Percentiles rank a stretch among this genome's conserved stretches.
Conservation (phyloP, 164 flowering plant genomes). For the Macadamia integrifolia region DNA sequence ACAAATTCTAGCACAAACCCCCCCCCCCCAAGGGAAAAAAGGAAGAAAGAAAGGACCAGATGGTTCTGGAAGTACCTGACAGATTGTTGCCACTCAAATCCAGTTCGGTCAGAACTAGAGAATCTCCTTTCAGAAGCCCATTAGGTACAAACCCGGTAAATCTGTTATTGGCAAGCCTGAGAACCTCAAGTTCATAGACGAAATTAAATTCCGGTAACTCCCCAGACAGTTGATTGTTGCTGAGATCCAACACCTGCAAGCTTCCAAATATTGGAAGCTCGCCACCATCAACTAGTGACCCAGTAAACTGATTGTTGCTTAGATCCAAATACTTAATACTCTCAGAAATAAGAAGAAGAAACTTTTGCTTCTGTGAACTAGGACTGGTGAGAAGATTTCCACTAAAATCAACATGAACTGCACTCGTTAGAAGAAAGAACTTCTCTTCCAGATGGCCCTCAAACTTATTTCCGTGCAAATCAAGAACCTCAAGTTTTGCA, state of each 20-base stretch:
- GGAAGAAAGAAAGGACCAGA: no score
- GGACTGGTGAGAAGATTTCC: constrained; percentile 56
- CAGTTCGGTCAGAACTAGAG: constrained; percentile 61
- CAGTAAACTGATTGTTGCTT: constrained; percentile 31
- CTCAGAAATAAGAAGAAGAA: constrained; percentile 56
- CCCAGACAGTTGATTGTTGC: constrained; percentile 84
- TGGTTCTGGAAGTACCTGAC: constrained; percentile 50
- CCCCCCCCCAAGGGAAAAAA: no score
- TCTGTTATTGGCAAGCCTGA: constrained; percentile 69
- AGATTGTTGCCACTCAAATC: constrained; percentile 95
- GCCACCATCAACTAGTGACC: constrained; percentile 39
- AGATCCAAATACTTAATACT: constrained; percentile 68
- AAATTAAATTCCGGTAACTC: constrained; percentile 85
- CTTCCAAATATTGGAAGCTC: constrained; percentile 37
- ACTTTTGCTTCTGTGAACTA: constrained; percentile 34
- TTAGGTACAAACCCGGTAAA: constrained; percentile 79
- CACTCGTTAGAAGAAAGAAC: constrained; percentile 57
- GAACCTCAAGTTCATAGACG: constrained; percentile 75
- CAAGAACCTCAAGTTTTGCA: constrained; percentile 55
- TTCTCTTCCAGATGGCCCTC: constrained; percentile 60
- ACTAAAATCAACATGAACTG: constrained; percentile 77
- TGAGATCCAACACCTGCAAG: constrained; percentile 77
- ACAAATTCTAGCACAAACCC: neutral
- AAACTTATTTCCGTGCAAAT: constrained; percentile 75
- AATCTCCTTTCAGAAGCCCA: constrained; percentile 73